Evolutionary conservation across 805 yeast species (phyloP).

Genomic region (Hanseniaspora occidentalis): DNA sequence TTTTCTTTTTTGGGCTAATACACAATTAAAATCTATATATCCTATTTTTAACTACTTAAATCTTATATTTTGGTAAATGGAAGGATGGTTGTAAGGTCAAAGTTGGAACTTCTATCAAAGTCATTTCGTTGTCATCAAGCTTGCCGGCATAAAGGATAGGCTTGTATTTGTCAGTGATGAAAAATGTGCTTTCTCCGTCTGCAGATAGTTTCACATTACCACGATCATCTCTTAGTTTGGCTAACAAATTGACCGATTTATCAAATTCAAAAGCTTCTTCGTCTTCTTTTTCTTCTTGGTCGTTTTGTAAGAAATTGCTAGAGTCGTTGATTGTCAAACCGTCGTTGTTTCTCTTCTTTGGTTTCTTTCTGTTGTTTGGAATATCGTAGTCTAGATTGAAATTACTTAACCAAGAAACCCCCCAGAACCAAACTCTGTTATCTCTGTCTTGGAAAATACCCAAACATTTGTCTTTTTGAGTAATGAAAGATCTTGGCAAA

Average conservation of each 20-base stretch:
- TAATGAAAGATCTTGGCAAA: slow-evolving; percentile 52
- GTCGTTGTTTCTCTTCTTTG: slow-evolving; percentile 30
- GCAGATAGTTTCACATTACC: slow-evolving; percentile 1
- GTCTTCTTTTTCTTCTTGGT: slow-evolving; percentile 13
- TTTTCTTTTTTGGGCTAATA: no score
- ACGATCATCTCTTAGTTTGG: slow-evolving; percentile 1
- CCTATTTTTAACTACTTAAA: background rate
- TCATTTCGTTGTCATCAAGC: slow-evolving; percentile 42
- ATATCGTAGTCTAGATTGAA: slow-evolving; percentile 52
- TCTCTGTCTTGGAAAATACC: slow-evolving; percentile 49
- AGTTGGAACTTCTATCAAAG: slow-evolving; percentile 68
- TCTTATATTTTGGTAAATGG: slow-evolving; percentile 37
- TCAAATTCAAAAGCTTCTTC: slow-evolving; percentile 16
- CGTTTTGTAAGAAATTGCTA: slow-evolving; percentile 19
- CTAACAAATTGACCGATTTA: slow-evolving; percentile 10
- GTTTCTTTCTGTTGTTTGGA: slow-evolving; percentile 29
- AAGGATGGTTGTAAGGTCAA: slow-evolving; percentile 52
- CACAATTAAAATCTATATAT: background rate
- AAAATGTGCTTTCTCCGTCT: slow-evolving; percentile 38
- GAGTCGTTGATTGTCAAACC: slow-evolving; percentile 31
- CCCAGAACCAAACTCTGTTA: slow-evolving; percentile 70
- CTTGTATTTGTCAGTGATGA: slow-evolving; percentile 65
- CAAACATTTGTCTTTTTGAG: slow-evolving; percentile 51
- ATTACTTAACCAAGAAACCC: slow-evolving; percentile 68
- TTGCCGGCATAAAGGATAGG: slow-evolving; percentile 53